A percentile compares a stretch with the other conserved stretches of the same genome.
phyloP scores from a whole-genome alignment of 352 stramenopile species.

The Phytophthora pseudosyringae region DNA sequence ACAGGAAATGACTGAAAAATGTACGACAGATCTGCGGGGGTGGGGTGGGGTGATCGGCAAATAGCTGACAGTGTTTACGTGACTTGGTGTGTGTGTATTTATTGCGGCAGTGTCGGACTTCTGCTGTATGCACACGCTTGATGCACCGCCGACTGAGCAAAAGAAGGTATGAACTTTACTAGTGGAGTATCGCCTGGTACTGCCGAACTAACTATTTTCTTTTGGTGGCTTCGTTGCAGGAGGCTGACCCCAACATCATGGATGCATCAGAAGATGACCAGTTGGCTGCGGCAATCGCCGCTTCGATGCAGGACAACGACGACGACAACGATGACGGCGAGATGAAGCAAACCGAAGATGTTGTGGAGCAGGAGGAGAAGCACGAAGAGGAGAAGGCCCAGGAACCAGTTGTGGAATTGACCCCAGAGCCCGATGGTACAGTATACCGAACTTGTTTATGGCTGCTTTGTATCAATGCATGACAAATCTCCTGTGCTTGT shows the following conservation, averaged over 20 bases:
- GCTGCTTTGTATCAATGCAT: slow-evolving; percentile 1
- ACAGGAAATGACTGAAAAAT: slow-evolving; percentile 74
- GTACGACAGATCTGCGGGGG: slow-evolving; percentile 37
- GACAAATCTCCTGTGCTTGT: slow-evolving; percentile 12
- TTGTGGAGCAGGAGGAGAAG: slow-evolving; percentile 41
- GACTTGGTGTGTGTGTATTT: neutral
- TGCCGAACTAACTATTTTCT: neutral
- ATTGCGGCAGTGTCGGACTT: slow-evolving; percentile 64
- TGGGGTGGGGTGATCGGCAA: neutral
- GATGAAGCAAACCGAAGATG: slow-evolving; percentile 35
- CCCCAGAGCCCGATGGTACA: slow-evolving; percentile 67
- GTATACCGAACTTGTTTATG: neutral
- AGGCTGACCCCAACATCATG: slow-evolving; percentile 42
- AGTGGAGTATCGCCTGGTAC: neutral
- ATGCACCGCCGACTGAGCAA: slow-evolving; percentile 25
- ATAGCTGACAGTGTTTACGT: neutral
- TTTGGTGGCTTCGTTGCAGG: slow-evolving; percentile 14
- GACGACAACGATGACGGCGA: slow-evolving; percentile 44
- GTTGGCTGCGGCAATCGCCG: slow-evolving; percentile 79
- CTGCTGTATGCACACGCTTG: slow-evolving; percentile 58
- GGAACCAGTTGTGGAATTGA: slow-evolving; percentile 47
- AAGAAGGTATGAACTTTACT: slow-evolving; percentile 22
- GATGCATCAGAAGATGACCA: slow-evolving; percentile 82
- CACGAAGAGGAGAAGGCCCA: slow-evolving; percentile 47
- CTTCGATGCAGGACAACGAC: slow-evolving; percentile 65